Evolutionary conservation across 768 basidiomycete species (phyloP).

Genomic region (Tulasnella sp.): DNA sequence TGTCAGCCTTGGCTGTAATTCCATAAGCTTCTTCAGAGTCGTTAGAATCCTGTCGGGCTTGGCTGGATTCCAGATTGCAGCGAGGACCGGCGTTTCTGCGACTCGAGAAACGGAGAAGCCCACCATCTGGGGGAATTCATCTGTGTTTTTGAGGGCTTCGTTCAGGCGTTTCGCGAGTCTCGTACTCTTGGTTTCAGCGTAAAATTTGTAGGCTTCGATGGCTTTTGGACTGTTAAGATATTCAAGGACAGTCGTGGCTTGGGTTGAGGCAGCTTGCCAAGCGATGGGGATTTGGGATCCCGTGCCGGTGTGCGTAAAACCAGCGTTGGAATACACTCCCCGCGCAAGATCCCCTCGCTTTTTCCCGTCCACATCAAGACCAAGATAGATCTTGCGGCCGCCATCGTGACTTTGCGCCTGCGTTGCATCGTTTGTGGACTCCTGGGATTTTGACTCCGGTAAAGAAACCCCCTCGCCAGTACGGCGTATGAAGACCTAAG

Average conservation of each 20-base stretch:
- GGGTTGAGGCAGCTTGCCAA: conserved; percentile 43
- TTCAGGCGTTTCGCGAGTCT: conserved; percentile 43
- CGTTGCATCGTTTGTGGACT: conserved; percentile 28
- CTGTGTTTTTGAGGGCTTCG: conserved; percentile 41
- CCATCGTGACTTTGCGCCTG: conserved; percentile 40
- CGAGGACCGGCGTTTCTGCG: conserved; percentile 52
- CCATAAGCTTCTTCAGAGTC: conserved; percentile 45
- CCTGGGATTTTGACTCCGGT: conserved; percentile 32
- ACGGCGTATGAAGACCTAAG: conserved; percentile 49
- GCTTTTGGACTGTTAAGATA: conserved; percentile 50
- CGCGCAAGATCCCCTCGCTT: conserved; percentile 53
- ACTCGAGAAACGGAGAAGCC: conserved; percentile 48
- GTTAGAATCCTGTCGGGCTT: background rate
- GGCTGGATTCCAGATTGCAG: conserved; percentile 37
- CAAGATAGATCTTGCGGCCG: conserved; percentile 45
- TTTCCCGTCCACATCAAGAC: conserved; percentile 59
- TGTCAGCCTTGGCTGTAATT: conserved; percentile 44
- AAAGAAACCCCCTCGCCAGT: conserved; percentile 40
- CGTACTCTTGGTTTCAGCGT: conserved; percentile 44
- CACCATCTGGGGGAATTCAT: conserved; percentile 46
- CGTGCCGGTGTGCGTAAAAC: conserved; percentile 4
- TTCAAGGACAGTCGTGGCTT: conserved; percentile 36
- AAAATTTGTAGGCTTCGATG: conserved; percentile 50
- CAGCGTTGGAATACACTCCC: conserved; percentile 51
- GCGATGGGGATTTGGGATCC: conserved; percentile 34